Percentiles rank a stretch among this genome's conserved stretches.
phyloP scores from a whole-genome alignment of 1,284 basidiomycete genomes.

The Cerioporus squamosus region DNA sequence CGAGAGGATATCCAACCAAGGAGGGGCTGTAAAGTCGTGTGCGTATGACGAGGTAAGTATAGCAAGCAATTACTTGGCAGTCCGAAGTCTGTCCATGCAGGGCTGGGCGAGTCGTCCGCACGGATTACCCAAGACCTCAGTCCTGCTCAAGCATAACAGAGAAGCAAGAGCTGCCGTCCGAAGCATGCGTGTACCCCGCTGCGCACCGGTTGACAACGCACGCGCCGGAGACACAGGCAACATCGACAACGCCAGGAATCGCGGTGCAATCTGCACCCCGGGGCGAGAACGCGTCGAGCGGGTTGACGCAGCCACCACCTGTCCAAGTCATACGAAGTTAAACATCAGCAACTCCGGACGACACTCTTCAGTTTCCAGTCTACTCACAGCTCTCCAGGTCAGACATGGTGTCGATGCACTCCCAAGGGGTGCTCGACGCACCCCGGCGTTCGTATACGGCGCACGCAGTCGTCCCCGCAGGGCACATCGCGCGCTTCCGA shows the following conservation, averaged over 20 bases:
- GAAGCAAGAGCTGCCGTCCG: conserved; percentile 14
- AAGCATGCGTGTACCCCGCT: conserved; percentile 42
- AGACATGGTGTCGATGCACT: conserved; percentile 49
- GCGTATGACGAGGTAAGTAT: too few species aligned
- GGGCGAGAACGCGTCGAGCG: conserved; percentile 32
- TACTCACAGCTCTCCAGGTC: conserved; percentile 58
- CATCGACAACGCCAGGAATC: conserved; percentile 52
- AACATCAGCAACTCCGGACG: too few species aligned
- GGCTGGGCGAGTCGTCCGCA: too few species aligned
- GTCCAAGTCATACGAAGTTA: too few species aligned
- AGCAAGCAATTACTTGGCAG: too few species aligned
- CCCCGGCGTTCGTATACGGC: conserved; percentile 39
- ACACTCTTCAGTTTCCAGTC: neutral
- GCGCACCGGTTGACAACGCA: conserved; percentile 52
- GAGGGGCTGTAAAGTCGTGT: too few species aligned
- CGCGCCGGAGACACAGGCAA: conserved; percentile 47
- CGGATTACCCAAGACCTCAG: too few species aligned
- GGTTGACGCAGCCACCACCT: conserved; percentile 55
- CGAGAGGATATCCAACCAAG: too few species aligned
- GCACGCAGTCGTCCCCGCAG: conserved; percentile 42
- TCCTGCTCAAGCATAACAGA: too few species aligned
- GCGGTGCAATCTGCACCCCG: conserved; percentile 51
- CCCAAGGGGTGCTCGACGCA: conserved; percentile 40
- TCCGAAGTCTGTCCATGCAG: too few species aligned
- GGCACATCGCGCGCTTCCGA: conserved; percentile 25